phyloP scores from a whole-genome alignment of 768 basidiomycete species.

The Pilatotrama ljubarskyi region DNA sequence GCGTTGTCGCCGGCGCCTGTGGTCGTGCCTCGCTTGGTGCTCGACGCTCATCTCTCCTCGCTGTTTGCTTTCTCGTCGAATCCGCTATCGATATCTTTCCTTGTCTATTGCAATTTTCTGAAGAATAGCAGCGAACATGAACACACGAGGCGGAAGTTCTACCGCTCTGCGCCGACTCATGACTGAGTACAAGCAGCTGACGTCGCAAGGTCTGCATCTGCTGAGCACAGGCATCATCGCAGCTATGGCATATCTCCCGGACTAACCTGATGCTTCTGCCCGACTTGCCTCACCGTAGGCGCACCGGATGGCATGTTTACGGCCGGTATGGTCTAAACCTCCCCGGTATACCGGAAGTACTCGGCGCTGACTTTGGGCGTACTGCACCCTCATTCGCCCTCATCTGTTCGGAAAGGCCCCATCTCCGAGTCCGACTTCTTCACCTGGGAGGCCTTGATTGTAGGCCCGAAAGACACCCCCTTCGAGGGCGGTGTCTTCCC shows the following conservation, averaged over 20 bases:
- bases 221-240: not conserved
- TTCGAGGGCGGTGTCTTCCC: conserved; percentile 96
- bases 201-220: conserved; percentile 58
- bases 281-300: conserved; percentile 41
- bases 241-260: not conserved
- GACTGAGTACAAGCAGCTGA: conserved; percentile 91
- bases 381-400: not conserved
- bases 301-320: conserved; percentile 97
- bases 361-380: conserved; percentile 7
- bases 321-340: conserved; percentile 54
- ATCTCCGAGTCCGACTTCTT: conserved; percentile 93
- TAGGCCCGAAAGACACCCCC: conserved; percentile 92
- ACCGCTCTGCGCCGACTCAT: conserved; percentile 86
- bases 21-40: not conserved
- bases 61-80: not conserved
- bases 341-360: not conserved
- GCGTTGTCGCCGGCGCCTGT: conserved; percentile 2
- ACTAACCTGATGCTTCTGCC: not conserved
- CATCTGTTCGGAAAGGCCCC: conserved; percentile 54
- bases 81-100: not conserved
- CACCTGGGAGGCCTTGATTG: conserved; percentile 94
- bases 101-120: not conserved
- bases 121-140: conserved; percentile 39
- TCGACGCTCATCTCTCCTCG: conserved; percentile 7
- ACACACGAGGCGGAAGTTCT: conserved; percentile 53